Percentiles rank a stretch among this genome's conserved stretches.
Evolutionary conservation across 176 grass and related monocot genomes (phyloP).

Genomic region (Phoenix dactylifera): DNA sequence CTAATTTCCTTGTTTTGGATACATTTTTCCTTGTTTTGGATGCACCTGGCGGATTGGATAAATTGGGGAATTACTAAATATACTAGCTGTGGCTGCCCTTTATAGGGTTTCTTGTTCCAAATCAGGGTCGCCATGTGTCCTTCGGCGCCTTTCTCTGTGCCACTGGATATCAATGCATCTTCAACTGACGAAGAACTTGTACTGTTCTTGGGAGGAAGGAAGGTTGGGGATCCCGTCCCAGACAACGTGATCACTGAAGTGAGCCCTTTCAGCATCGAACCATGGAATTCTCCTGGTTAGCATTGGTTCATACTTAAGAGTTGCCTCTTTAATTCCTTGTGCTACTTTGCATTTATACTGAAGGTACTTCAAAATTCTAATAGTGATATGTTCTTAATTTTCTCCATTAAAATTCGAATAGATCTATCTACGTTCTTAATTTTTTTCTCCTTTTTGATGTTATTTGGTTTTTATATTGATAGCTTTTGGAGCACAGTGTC

Average conservation of each 20-base stretch:
- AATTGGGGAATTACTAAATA: too few relatives aligned
- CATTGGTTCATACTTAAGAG: constrained; percentile 2
- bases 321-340: constrained; percentile 14
- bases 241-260: constrained; percentile 24
- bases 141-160: constrained; percentile 5
- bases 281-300: constrained; percentile 29
- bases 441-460: too few relatives aligned
- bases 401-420: neutral
- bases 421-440: neutral
- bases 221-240: constrained; percentile 22
- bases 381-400: neutral
- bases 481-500: too few relatives aligned
- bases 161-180: constrained; percentile 13
- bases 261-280: constrained; percentile 16
- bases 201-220: constrained; percentile 31
- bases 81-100: neutral
- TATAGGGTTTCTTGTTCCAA: neutral
- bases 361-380: constrained; percentile 2
- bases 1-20: too few relatives aligned
- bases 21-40: too few relatives aligned
- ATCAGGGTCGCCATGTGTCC: constrained; percentile 27
- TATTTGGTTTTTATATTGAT: too few relatives aligned
- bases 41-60: too few relatives aligned
- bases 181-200: constrained; percentile 39
- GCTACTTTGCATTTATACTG: neutral